Conservation (phyloP, 345 rosid species). For the Eucalyptus victrix region DNA sequence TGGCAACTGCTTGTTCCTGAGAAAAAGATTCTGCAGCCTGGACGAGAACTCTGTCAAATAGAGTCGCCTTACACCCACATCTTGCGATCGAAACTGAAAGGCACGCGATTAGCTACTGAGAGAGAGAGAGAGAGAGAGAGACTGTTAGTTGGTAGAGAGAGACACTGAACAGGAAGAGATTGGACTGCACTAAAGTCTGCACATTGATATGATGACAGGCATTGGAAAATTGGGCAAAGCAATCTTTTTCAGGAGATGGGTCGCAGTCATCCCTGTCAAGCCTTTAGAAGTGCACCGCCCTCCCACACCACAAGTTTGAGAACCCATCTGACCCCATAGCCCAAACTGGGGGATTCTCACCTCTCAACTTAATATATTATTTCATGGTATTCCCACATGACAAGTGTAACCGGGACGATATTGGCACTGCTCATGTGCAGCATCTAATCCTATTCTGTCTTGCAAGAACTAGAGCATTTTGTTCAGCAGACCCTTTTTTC, state of each 20-base stretch:
- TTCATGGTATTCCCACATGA: background rate
- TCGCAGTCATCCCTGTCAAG: background rate
- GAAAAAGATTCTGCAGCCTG: background rate
- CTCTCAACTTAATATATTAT: background rate
- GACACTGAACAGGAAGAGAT: background rate
- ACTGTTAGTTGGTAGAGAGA: background rate
- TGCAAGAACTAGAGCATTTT: background rate
- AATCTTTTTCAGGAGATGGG: background rate
- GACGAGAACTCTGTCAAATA: background rate
- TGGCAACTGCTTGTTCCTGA: background rate
- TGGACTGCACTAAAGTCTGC: background rate
- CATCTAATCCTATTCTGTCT: background rate
- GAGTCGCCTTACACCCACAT: background rate
- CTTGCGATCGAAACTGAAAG: background rate
- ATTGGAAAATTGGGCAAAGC: background rate
- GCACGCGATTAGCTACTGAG: background rate
- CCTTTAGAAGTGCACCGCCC: background rate
- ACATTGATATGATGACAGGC: background rate
- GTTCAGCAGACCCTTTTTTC: background rate
- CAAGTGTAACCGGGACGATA: background rate
- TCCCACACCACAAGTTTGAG: background rate
- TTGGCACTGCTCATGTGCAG: background rate
- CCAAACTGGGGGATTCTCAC: background rate
- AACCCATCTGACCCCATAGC: background rate
- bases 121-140: background rate